Conservation (phyloP, 768 basidiomycete species). For the Coprinopsis marcescibilis region DNA sequence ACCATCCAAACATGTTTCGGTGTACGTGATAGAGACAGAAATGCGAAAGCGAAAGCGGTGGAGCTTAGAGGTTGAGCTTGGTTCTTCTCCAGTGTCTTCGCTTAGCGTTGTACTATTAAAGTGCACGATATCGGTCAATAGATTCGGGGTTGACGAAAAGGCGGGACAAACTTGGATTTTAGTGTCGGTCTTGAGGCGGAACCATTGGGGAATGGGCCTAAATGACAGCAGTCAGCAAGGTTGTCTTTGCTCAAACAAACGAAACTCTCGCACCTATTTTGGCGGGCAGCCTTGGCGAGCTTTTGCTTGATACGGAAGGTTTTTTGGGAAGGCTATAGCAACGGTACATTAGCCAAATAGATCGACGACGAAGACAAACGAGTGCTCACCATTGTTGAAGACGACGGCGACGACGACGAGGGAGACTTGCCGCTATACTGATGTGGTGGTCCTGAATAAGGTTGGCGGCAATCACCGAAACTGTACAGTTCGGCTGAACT, state of each 20-base stretch:
- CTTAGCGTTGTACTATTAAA: constrained; percentile 80
- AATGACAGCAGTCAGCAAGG: constrained; percentile 6
- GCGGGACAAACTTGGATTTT: constrained; percentile 74
- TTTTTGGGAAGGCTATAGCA: constrained; percentile 94
- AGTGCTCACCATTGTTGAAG: constrained; percentile 45
- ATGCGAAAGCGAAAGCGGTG: constrained; percentile 2
- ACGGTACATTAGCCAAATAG: constrained; percentile 9
- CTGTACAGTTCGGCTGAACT: constrained; percentile 33
- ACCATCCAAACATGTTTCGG: neutral
- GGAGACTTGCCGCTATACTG: constrained; percentile 18
- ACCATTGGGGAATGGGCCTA: constrained; percentile 99
- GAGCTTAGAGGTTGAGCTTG: constrained; percentile 87
- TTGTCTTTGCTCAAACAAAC: neutral
- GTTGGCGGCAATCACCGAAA: constrained; percentile 20
- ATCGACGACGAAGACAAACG: constrained; percentile 1
- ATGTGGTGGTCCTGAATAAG: constrained; percentile 22
- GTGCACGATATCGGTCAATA: constrained; percentile 10
- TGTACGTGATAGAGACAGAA: too few relatives aligned
- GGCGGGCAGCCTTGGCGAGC: constrained; percentile 91
- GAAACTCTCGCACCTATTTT: constrained; percentile 87
- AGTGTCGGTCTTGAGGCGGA: constrained; percentile 92
- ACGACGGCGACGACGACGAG: constrained; percentile 29
- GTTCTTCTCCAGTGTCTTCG: constrained; percentile 99
- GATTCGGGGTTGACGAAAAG: neutral
- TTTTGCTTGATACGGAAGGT: constrained; percentile 95